Evolutionary conservation across 306 rosid species (phyloP), one percentile per base, ranked within the genome.

Genomic region (Inga leiocalycina): DNA sequence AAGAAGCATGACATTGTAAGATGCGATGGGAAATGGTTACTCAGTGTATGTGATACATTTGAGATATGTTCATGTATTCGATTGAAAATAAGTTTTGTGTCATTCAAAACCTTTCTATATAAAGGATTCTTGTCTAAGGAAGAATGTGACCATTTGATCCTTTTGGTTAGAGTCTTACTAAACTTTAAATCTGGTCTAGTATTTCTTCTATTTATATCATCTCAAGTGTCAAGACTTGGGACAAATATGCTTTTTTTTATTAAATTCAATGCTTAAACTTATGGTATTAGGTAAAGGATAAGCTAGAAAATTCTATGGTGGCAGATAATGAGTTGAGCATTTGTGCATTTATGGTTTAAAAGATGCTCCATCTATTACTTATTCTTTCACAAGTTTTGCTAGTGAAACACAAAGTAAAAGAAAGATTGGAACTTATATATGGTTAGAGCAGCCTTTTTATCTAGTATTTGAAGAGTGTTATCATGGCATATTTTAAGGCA

Each of bases 11-110:
- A 46, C 59, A 84, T 84, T 84, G 81, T 56, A 76, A 16, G 37
- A 41, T 66, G 34, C 3, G 54, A 66, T 84, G 43, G 75, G 79
- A 65, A 46, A 49, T 79, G 70, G 81, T 51, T 74, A 19, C 39
- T 39, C 30, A 30, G 70, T 80, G 78, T 78, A 39, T 80, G 82
- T 10, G n/a, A 78, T 82, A 51, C 79, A 46, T 74, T 77, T 74
- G 77, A 78, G 79, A 56, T 85, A 57, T 80, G 72, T 85, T 83
- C 27, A 74, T 76, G 81, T 85, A 64, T 75, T 70, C 22, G 19
- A 43, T 85, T 76, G 83, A 66, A 81, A 77, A 79, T 62, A 43
- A 78, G 80, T 78, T 48, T 79, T 78, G 82, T 24, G 27, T 24
- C 27, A 24, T 24, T 24, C 27, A 24, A 0, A 24, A 0, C 27